Evolutionary conservation across 371 early-diverging fungal genomes (phyloP).

Genomic region (Zychaea mexicana): DNA sequence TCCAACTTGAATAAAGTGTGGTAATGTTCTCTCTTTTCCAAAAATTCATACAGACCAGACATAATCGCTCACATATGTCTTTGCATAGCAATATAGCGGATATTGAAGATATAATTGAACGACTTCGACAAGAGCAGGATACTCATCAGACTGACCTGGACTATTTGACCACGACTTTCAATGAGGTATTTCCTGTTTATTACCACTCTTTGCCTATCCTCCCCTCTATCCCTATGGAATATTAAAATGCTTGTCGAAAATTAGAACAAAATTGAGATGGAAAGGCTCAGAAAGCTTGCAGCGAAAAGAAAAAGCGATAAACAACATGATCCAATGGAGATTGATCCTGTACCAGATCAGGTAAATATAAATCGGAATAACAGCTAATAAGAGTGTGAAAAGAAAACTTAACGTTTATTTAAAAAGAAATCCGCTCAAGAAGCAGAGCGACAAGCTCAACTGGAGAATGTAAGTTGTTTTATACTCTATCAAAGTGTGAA

Average conservation of each 20-base stretch:
- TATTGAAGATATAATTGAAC: neutral
- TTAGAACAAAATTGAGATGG: slow-evolving; percentile 1
- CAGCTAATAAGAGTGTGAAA: neutral
- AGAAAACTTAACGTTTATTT: neutral
- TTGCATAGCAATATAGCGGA: neutral
- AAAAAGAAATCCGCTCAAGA: neutral
- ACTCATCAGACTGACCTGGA: neutral
- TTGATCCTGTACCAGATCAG: neutral
- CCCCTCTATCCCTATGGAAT: too few species aligned
- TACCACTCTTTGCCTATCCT: too few species aligned
- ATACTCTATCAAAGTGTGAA: too few species aligned
- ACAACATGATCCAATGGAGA: neutral
- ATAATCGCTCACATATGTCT: neutral
- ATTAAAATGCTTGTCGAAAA: too few species aligned
- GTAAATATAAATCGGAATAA: neutral
- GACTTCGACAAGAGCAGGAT: slow-evolving; percentile 2
- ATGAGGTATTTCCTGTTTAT: too few species aligned
- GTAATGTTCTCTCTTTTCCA: neutral
- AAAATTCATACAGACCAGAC: too few species aligned
- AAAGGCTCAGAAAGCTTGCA: neutral
- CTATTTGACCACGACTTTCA: neutral
- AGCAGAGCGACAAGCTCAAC: neutral
- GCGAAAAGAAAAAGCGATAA: neutral
- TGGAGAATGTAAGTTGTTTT: neutral
- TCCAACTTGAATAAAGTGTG: neutral